These are phyloP conservation scores for Geotrichum phurueaensis DNA, from an alignment of 1,139 yeast genomes.

Conservation along the genomic window DNA sequence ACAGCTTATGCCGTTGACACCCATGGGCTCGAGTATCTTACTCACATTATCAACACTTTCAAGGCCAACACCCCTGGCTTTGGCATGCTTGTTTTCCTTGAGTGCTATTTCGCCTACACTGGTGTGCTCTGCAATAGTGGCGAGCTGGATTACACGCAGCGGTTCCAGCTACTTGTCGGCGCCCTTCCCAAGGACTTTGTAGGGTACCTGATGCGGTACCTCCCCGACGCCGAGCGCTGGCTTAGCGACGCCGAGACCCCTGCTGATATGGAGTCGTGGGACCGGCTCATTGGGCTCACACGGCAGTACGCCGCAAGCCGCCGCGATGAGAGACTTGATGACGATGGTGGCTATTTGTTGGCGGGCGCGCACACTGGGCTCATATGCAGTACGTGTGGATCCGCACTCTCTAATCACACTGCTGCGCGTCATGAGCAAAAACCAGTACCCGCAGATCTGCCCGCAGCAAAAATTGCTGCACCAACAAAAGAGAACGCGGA, in stretches of 20 bases:
- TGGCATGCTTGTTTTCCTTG: slow-evolving; percentile 14
- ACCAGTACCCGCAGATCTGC: neutral
- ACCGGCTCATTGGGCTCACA: slow-evolving; percentile 9
- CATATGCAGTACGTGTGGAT: neutral
- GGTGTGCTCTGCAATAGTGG: slow-evolving; percentile 7
- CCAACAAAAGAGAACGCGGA: neutral
- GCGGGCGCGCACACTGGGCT: neutral
- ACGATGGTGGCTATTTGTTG: neutral
- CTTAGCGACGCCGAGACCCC: slow-evolving; percentile 11
- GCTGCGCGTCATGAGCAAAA: neutral
- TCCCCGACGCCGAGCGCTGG: slow-evolving; percentile 6
- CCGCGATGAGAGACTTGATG: neutral
- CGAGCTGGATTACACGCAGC: slow-evolving; percentile 6
- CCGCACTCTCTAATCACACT: neutral
- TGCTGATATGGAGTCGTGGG: slow-evolving; percentile 4
- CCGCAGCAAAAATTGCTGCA: neutral
- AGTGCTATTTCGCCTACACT: slow-evolving; percentile 15
- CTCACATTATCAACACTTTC: slow-evolving; percentile 13
- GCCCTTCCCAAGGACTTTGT: slow-evolving; percentile 12
- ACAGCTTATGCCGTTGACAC: slow-evolving; percentile 14
- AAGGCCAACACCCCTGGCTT: slow-evolving; percentile 11
- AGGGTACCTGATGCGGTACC: slow-evolving; percentile 3
- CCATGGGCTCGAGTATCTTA: slow-evolving; percentile 10
- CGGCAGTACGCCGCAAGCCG: slow-evolving; percentile 11
- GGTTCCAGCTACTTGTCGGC: slow-evolving; percentile 10